phyloP scores from a whole-genome alignment of 768 basidiomycete genomes.

The Kondoa malvinella region DNA sequence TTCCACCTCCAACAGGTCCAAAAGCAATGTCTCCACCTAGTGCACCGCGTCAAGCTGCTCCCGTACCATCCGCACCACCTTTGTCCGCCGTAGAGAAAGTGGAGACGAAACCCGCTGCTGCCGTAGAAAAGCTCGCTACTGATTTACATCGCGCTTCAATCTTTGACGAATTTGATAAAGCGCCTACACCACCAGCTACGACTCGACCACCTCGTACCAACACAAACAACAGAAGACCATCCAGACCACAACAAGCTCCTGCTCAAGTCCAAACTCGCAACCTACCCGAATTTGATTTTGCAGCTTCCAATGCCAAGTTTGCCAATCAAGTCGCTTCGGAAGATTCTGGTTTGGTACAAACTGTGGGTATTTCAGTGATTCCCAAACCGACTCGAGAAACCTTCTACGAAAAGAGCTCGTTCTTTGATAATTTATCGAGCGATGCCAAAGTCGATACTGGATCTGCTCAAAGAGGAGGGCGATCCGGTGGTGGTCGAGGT shows the following conservation, averaged over 20 bases:
- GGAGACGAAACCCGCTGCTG: neutral
- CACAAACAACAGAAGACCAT: neutral
- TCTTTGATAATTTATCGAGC: constrained; percentile 30
- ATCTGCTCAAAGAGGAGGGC: neutral
- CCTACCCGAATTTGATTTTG: constrained; percentile 29
- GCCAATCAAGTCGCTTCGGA: constrained; percentile 20
- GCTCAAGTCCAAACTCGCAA: neutral
- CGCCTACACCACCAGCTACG: neutral
- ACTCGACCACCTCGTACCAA: neutral
- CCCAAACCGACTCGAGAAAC: constrained; percentile 10
- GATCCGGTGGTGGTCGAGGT: constrained; percentile 8
- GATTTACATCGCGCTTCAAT: neutral
- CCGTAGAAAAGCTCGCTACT: neutral
- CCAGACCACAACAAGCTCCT: neutral
- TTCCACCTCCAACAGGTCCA: neutral
- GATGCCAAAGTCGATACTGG: constrained; percentile 21
- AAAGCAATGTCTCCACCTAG: neutral
- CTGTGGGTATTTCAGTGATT: neutral
- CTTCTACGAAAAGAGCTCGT: constrained; percentile 27
- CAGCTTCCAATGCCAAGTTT: constrained; percentile 27
- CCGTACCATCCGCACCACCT: neutral
- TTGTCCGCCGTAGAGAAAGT: neutral
- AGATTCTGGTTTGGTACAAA: too few relatives aligned
- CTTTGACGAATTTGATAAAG: neutral
- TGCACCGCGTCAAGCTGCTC: neutral